A percentile compares a stretch with the other conserved stretches of the same genome.
These are phyloP conservation scores for Linnemannia elongata DNA, from an alignment of 192 early-diverging fungal genomes.

Conservation along the genomic window DNA sequence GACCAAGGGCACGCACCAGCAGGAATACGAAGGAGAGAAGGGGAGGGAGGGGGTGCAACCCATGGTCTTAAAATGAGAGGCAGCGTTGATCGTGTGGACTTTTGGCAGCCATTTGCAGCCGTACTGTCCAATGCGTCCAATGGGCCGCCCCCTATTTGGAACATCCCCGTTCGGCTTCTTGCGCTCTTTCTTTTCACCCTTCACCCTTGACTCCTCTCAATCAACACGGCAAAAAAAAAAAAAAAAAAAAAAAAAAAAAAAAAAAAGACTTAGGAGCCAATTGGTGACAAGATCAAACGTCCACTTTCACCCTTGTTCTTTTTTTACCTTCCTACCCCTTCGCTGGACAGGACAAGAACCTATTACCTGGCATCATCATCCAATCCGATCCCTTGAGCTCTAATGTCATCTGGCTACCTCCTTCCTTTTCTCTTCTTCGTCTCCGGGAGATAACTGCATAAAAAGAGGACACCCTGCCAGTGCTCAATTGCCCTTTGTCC, in stretches of 20 bases:
- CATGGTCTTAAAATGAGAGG: neutral
- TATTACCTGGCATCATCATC: neutral
- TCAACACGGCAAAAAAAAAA: too few species aligned
- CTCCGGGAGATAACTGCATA: neutral
- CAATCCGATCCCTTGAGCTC: neutral
- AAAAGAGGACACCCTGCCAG: neutral
- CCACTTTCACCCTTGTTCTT: neutral
- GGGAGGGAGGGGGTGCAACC: neutral
- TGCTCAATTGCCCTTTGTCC: neutral
- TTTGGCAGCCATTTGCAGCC: neutral
- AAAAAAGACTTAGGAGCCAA: neutral
- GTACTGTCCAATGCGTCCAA: neutral
- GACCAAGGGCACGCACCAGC: neutral
- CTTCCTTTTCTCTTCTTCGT: neutral
- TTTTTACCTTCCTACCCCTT: neutral
- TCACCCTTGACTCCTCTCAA: too few species aligned
- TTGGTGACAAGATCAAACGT: neutral
- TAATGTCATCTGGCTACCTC: neutral
- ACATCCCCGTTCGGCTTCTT: neutral
- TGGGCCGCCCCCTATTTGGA: neutral
- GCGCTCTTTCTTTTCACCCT: too few species aligned
- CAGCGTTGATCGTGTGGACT: neutral
- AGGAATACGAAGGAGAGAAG: neutral
- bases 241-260: neutral
- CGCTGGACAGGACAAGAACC: neutral